phyloP scores from a whole-genome alignment of 2,329 filamentous ascomycete genomes.

The Podosphaera aphanis region DNA sequence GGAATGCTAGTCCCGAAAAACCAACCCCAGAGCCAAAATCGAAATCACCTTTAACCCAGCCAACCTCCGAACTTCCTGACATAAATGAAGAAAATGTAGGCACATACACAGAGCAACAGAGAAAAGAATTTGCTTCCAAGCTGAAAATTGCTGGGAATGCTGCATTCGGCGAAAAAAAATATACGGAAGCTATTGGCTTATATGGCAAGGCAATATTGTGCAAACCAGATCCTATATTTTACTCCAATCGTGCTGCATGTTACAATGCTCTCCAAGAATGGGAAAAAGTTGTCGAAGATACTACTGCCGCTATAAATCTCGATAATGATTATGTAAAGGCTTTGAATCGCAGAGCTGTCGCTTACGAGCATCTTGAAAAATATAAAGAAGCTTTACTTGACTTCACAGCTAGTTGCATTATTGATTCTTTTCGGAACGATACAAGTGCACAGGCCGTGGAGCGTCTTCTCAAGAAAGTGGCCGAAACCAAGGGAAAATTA shows the following conservation, averaged over 20 bases:
- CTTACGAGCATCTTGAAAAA: constrained; percentile 78
- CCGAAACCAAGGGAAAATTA: constrained; percentile 75
- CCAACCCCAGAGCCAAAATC: constrained; percentile 22
- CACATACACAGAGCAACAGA: constrained; percentile 34
- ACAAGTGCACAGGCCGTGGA: constrained; percentile 74
- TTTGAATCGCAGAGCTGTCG: constrained; percentile 83
- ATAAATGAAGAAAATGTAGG: constrained; percentile 32
- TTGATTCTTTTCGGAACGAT: constrained; percentile 90
- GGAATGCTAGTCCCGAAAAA: constrained; percentile 48
- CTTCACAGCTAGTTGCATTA: constrained; percentile 97
- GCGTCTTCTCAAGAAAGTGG: constrained; percentile 84
- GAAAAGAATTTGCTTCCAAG: constrained; percentile 70
- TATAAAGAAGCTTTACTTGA: constrained; percentile 90
- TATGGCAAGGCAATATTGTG: constrained; percentile 92
- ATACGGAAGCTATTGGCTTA: constrained; percentile 77
- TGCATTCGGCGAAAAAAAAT: constrained; percentile 83
- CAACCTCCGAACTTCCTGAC: constrained; percentile 46
- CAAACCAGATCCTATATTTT: constrained; percentile 94
- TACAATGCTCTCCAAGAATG: constrained; percentile 83
- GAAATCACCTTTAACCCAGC: constrained; percentile 29
- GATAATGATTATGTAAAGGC: constrained; percentile 95
- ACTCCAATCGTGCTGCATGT: constrained; percentile 94
- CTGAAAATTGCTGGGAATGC: constrained; percentile 92
- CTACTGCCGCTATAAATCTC: constrained; percentile 78
- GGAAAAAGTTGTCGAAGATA: constrained; percentile 93